Conservation (phyloP, 441 rosid genomes). For the Gossypium lobatum region DNA sequence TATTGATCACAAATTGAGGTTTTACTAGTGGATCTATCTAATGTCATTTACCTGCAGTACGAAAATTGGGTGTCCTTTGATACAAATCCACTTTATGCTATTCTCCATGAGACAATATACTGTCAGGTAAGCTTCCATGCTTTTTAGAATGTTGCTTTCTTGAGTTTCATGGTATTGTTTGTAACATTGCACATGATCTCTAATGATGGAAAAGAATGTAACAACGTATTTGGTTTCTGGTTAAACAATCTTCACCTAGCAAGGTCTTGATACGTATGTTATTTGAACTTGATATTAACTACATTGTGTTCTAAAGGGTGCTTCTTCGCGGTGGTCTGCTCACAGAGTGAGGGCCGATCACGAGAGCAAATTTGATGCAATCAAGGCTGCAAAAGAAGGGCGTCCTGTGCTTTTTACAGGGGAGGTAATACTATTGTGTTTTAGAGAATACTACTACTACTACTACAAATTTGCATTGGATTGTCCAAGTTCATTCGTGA, state of each 20-base stretch:
- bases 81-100: slow-evolving; percentile 82
- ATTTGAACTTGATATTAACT: neutral
- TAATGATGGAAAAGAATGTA: neutral
- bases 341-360: slow-evolving; percentile 42
- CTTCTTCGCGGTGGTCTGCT: slow-evolving; percentile 82
- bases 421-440: slow-evolving; percentile 47
- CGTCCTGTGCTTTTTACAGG: slow-evolving; percentile 74
- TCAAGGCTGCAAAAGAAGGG: slow-evolving; percentile 57
- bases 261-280: slow-evolving; percentile 3
- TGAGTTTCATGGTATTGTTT: neutral
- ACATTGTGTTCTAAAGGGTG: slow-evolving; percentile 40
- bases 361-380: slow-evolving; percentile 56
- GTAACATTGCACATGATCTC: neutral
- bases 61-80: slow-evolving; percentile 66
- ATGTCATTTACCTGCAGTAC: slow-evolving; percentile 41
- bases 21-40: slow-evolving; percentile 10
- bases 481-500: neutral
- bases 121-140: slow-evolving; percentile 58
- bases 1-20: slow-evolving; percentile 11
- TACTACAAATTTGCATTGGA: neutral
- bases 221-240: neutral
- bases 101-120: slow-evolving; percentile 78
- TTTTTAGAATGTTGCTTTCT: neutral
- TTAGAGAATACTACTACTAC: neutral
- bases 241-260: neutral